A percentile compares a stretch with the other conserved stretches of the same genome.
Conservation (phyloP, 306 rosid species). For the Sicyos baderoa region DNA sequence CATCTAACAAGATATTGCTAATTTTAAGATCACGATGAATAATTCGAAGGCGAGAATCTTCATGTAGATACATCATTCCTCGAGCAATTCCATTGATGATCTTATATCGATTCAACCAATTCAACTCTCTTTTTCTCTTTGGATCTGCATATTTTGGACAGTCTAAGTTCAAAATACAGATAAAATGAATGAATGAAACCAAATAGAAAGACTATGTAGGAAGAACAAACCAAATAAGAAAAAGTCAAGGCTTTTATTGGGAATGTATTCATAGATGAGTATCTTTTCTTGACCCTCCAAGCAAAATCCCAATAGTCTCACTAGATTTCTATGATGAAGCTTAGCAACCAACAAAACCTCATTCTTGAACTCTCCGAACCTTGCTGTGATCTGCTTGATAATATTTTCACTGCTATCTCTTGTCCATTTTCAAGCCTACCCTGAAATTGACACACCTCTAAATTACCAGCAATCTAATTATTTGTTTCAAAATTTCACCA, state of each 20-base stretch:
- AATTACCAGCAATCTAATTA: too few species aligned
- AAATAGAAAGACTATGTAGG: neutral
- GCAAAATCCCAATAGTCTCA: conserved; percentile 53
- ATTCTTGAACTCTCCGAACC: conserved; percentile 56
- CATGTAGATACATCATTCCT: conserved; percentile 32
- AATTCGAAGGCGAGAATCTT: conserved; percentile 31
- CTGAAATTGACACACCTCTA: conserved; percentile 22
- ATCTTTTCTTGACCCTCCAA: conserved; percentile 41
- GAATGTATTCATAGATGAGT: conserved; percentile 58
- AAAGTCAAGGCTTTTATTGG: conserved; percentile 55
- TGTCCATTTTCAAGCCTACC: conserved; percentile 42
- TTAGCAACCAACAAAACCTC: conserved; percentile 53
- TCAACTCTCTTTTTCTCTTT: conserved; percentile 15
- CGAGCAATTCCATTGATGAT: conserved; percentile 27
- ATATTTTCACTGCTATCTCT: conserved; percentile 59
- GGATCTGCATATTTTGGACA: conserved; percentile 19
- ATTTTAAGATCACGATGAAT: conserved; percentile 36
- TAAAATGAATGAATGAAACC: too few species aligned
- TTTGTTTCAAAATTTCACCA: too few species aligned
- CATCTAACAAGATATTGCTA: conserved; percentile 36
- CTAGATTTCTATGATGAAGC: conserved; percentile 70
- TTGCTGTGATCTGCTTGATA: conserved; percentile 43
- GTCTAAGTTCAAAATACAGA: too few species aligned
- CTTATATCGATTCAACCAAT: conserved; percentile 36
- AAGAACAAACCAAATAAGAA: conserved; percentile 43